phyloP scores from a whole-genome alignment of 305 asterid species.

The Fraxinus dipetala region DNA sequence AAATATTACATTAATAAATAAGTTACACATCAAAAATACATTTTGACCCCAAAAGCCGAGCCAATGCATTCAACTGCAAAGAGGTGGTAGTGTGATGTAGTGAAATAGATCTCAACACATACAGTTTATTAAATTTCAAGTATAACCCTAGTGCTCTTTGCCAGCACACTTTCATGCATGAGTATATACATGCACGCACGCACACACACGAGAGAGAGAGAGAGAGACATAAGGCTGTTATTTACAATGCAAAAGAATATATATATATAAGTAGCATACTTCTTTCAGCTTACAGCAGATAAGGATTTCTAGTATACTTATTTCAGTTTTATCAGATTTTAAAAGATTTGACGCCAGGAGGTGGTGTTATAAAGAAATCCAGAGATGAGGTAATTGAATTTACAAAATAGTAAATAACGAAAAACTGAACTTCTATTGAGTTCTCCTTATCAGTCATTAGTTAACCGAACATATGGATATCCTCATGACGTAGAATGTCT shows the following conservation, averaged over 20 bases:
- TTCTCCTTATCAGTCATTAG: background rate
- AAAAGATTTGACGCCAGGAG: background rate
- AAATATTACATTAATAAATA: background rate
- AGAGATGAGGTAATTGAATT: background rate
- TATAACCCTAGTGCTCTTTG: background rate
- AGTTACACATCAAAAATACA: background rate
- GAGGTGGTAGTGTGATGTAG: background rate
- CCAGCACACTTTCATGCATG: background rate
- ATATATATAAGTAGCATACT: background rate
- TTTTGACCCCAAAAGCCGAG: background rate
- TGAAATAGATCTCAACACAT: background rate
- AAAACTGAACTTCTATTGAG: background rate
- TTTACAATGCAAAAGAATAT: background rate
- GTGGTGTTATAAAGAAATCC: background rate
- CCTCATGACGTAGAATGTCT: background rate
- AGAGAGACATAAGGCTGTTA: background rate
- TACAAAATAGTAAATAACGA: background rate
- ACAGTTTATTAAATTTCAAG: background rate
- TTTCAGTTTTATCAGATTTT: background rate
- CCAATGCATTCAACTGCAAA: background rate
- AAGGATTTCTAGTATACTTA: background rate
- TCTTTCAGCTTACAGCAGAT: background rate
- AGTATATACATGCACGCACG: background rate
- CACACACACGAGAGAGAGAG: no score
- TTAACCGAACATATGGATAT: background rate